phyloP scores from a whole-genome alignment of 768 basidiomycete species.

The Suillus subluteus region DNA sequence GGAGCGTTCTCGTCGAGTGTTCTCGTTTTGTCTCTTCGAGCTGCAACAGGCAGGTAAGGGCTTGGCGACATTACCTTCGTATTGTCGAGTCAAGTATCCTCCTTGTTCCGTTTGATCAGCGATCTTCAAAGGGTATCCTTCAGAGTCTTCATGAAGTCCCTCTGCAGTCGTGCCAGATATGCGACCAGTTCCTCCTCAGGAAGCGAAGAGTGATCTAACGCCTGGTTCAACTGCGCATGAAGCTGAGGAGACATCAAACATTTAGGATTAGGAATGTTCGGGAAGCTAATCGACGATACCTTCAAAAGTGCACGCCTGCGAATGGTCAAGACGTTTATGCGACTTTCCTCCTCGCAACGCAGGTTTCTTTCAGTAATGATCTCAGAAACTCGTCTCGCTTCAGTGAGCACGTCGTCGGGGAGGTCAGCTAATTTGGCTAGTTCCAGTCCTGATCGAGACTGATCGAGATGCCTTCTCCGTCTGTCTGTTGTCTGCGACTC shows the following conservation, averaged over 20 bases:
- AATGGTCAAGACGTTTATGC: slow-evolving; percentile 57
- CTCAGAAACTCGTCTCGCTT: slow-evolving; percentile 64
- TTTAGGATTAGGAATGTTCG: neutral
- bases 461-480: neutral
- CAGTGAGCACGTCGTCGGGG: slow-evolving; percentile 67
- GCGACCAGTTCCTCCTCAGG: slow-evolving; percentile 69
- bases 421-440: slow-evolving; percentile 88
- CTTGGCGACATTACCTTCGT: neutral
- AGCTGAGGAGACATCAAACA: slow-evolving; percentile 47
- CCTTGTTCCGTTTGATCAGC: neutral
- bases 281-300: slow-evolving; percentile 43
- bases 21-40: neutral
- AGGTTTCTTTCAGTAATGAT: slow-evolving; percentile 61
- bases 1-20: neutral
- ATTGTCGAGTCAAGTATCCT: neutral
- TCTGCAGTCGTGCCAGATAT: slow-evolving; percentile 72
- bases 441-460: slow-evolving; percentile 68
- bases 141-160: slow-evolving; percentile 65
- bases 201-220: slow-evolving; percentile 69
- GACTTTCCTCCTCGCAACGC: slow-evolving; percentile 61
- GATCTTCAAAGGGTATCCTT: slow-evolving; percentile 33
- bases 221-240: slow-evolving; percentile 74
- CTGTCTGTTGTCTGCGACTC: slow-evolving; percentile 15
- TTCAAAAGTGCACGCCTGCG: slow-evolving; percentile 69
- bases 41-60: neutral